A percentile compares a stretch with the other conserved stretches of the same genome.
Evolutionary conservation across 2,329 filamentous ascomycete genomes (phyloP).

Genomic region (Botrytis cinerea): DNA sequence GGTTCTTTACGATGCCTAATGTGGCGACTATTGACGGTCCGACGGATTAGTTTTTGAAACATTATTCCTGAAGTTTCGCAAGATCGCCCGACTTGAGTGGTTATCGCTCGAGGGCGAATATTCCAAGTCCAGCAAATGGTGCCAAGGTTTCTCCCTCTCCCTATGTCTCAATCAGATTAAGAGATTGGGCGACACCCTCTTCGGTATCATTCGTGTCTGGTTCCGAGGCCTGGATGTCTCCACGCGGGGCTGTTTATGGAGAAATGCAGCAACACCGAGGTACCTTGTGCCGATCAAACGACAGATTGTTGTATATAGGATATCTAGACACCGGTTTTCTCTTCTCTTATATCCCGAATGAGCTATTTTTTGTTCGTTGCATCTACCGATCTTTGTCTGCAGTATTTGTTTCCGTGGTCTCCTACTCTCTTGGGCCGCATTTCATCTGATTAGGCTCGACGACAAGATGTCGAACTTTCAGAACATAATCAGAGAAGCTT

Average conservation of each 20-base stretch:
- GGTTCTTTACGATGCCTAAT: neutral
- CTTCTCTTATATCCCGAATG: neutral
- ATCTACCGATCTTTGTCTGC: neutral
- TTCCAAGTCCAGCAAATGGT: neutral
- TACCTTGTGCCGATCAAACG: neutral
- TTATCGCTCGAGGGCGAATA: neutral
- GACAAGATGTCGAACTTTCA: conserved; percentile 32
- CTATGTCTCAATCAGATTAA: neutral
- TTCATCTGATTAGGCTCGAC: neutral
- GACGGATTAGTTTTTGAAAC: neutral
- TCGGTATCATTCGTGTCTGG: neutral
- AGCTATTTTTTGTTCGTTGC: neutral
- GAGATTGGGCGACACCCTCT: neutral
- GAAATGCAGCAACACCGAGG: neutral
- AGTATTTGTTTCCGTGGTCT: neutral
- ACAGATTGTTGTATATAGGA: neutral
- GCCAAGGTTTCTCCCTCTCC: neutral
- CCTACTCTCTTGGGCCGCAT: neutral
- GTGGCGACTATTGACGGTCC: neutral
- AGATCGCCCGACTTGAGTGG: neutral
- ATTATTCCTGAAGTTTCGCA: neutral
- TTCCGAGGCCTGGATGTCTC: neutral
- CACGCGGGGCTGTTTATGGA: neutral
- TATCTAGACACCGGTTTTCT: neutral
- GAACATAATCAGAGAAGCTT: conserved; percentile 29